phyloP scores from a whole-genome alignment of 495 filamentous ascomycete species.

The Polyplosphaeria fusca region DNA sequence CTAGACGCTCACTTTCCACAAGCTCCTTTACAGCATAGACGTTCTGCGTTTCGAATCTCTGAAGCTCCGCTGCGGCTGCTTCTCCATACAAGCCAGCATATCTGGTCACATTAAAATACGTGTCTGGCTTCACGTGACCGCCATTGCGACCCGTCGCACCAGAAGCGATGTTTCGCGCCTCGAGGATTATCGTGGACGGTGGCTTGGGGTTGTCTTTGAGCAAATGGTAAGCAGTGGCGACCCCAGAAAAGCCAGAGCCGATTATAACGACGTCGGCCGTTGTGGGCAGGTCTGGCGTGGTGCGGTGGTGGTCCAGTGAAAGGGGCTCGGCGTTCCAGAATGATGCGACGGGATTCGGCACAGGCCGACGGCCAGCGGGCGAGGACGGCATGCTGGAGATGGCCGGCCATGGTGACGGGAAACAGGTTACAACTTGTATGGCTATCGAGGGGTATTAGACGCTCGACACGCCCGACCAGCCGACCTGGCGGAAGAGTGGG shows the following conservation, averaged over 20 bases:
- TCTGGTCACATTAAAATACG: constrained; percentile 54
- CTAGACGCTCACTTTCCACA: constrained; percentile 44
- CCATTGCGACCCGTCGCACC: constrained; percentile 62
- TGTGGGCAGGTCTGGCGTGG: constrained; percentile 47
- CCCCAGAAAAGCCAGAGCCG: constrained; percentile 68
- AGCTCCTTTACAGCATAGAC: constrained; percentile 39
- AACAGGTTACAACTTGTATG: too few species aligned
- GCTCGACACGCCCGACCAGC: too few species aligned
- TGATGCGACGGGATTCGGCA: constrained; percentile 56
- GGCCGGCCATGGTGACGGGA: too few species aligned
- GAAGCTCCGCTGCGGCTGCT: background rate
- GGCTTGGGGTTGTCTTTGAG: constrained; percentile 35
- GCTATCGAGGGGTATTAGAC: too few species aligned
- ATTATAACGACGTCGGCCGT: constrained; percentile 62
- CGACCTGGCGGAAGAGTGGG: too few species aligned
- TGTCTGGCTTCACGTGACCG: constrained; percentile 64
- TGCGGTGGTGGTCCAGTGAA: constrained; percentile 53
- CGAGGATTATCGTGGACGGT: constrained; percentile 52
- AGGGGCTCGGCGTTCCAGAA: constrained; percentile 70
- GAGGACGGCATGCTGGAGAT: too few species aligned
- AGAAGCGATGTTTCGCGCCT: constrained; percentile 54
- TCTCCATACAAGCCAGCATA: constrained; percentile 39
- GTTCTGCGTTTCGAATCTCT: background rate
- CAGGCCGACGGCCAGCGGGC: too few species aligned
- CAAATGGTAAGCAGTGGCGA: constrained; percentile 57